Evolutionary conservation across 352 stramenopile species (phyloP).

Genomic region (Aphanomyces euteiches): DNA sequence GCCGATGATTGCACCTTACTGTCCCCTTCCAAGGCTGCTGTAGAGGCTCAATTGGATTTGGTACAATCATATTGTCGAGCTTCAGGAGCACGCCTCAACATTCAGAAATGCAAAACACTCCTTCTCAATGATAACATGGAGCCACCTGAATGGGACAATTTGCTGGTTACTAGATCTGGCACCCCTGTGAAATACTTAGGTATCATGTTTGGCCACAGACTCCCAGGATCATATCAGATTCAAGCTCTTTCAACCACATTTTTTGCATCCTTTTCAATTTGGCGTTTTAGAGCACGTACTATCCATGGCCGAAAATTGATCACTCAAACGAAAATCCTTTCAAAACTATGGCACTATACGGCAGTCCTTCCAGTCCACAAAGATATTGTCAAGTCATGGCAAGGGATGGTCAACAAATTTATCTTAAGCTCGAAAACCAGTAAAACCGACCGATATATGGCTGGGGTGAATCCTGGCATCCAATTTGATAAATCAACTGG

Average conservation of each 20-base stretch:
- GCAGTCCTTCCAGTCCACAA: not conserved
- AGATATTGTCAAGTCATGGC: not conserved
- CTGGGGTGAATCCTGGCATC: too few relatives aligned
- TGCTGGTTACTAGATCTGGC: not conserved
- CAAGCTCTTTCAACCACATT: not conserved
- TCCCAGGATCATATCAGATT: not conserved
- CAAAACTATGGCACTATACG: constrained; percentile 6
- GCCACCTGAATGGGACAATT: not conserved
- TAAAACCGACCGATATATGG: too few relatives aligned
- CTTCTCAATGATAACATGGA: constrained; percentile 19
- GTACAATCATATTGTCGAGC: constrained; percentile 35
- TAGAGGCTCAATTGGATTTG: constrained; percentile 30
- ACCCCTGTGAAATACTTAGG: constrained; percentile 31
- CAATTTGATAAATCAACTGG: too few relatives aligned
- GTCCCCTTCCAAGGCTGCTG: not conserved
- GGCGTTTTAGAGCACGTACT: constrained; percentile 9
- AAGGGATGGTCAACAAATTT: not conserved
- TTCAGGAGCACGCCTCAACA: constrained; percentile 32
- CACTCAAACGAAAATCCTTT: not conserved
- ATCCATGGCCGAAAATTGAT: constrained; percentile 3
- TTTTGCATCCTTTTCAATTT: not conserved
- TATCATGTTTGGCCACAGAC: constrained; percentile 20
- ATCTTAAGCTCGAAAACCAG: not conserved
- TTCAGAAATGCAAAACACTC: constrained; percentile 26
- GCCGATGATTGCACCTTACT: constrained; percentile 34